Evolutionary conservation across 2,329 filamentous ascomycete genomes (phyloP), one percentile per base, ranked within the genome.

Genomic region (Apiospora phragmitis): DNA sequence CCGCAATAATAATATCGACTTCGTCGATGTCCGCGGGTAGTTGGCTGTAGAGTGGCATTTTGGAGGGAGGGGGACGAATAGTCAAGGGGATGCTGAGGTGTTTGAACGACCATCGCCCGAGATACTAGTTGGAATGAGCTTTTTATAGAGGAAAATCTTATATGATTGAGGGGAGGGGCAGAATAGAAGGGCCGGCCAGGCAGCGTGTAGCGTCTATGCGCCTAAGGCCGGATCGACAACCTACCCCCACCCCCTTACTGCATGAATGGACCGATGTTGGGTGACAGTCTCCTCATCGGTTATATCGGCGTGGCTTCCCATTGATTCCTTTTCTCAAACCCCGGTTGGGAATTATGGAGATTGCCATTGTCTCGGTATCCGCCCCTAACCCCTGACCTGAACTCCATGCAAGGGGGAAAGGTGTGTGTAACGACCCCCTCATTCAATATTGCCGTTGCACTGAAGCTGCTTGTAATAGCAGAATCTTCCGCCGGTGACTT

Each of bases 1-100:
- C 77, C 3, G 75, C 75, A 65, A 79, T 74, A 45, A 79, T 79
- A 38, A 79, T 72, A 69, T 79, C 77, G 14, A 78, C 76, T 70
- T 77, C 77, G 14, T 70, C 32, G 29, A 77, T 59, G 35, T 72
- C 73, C n/a, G 72, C 47, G 12, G 67, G 35, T 8, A 78, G 67
- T 18, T 71, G 73, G 24, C 74, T 76, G 67, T 72, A 77, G 49
- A 79, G 24, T 12, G 75, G 75, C 77, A 79, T 77, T 51, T 35
- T 49, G 41, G 29, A 29, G 24, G 29, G 24, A n/a, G 24, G 16
- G 51, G 51, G 21, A 59, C 29, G 49, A 55, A 43, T 43, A 43
- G 42, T 43, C 14, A 43, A 43, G 42, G 42, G 18, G 43, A 45
- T 43, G 16, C 14, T 43, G n/a, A n/a, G n/a, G n/a, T n/a, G n/a